Conservation (phyloP, 169 alveolate species). For the Eimeria acervulina region DNA sequence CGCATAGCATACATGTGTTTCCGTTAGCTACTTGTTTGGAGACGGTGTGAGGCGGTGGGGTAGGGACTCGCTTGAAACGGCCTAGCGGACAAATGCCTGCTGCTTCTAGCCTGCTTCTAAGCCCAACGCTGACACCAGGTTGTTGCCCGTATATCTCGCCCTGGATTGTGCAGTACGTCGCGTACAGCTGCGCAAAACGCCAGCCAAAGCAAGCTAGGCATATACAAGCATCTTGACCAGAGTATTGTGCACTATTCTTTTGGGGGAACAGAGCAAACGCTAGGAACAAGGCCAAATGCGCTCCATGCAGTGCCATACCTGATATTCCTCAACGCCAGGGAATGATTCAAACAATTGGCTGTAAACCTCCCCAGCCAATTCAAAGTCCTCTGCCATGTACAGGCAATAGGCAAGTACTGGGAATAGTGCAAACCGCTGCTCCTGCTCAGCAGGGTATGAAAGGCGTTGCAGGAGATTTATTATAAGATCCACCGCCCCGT, state of each 20-base stretch:
- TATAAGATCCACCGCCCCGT: neutral
- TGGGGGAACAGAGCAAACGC: neutral
- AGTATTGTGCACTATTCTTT: neutral
- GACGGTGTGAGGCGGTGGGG: neutral
- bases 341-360: slow-evolving; percentile 22
- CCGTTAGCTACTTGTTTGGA: neutral
- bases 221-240: neutral
- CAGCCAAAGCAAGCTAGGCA: neutral
- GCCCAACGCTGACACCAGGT: neutral
- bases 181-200: slow-evolving; percentile 33
- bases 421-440: neutral
- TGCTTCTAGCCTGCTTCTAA: slow-evolving; percentile 5
- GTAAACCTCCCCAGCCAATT: slow-evolving; percentile 61
- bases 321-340: slow-evolving; percentile 58
- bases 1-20: neutral
- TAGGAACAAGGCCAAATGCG: neutral
- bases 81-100: neutral
- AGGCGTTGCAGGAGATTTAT: slow-evolving; percentile 18
- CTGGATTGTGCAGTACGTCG: slow-evolving; percentile 30
- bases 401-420: slow-evolving; percentile 68
- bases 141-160: neutral
- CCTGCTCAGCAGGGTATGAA: neutral
- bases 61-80: neutral
- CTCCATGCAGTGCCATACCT: neutral
- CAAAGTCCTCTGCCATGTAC: slow-evolving; percentile 50